Evolutionary conservation across 768 basidiomycete species (phyloP), one percentile per base, ranked within the genome.

Genomic region (Pleurotus giganteus): DNA sequence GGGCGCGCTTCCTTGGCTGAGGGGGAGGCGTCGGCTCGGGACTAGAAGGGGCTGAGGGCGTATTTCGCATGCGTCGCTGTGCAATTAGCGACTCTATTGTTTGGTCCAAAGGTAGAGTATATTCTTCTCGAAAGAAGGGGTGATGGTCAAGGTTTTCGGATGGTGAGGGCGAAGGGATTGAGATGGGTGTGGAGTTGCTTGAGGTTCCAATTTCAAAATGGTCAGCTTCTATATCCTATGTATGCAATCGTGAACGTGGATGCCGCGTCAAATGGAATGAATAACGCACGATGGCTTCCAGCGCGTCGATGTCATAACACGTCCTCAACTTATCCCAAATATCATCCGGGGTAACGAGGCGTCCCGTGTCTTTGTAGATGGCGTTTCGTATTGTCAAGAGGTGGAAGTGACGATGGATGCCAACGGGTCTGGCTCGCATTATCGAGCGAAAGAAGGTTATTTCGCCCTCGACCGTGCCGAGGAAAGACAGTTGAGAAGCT

Each of bases 391-490:
- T 86, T 56, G 83, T 79, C 54, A 94, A 74, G 66, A 89, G 74
- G 64, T 93, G 88, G 70, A 93, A 92, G 71, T 91, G 82, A 26
- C 84, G 84, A 69, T 94, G 87, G 28, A 88, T 83, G 41, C 92
- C 92, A 52, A 94, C 82, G 0, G 92, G 92, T 53, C 92, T 79
- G 15, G 89, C 81, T 42, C 84, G 84, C 80, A 89, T 89, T 50
- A 92, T 74, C 5, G 89, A 87, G 47, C 88, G 82, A 66, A 94
- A 93, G 70, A 94, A 88, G 7, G 88, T 79, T 44, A 92, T 89
- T 68, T 94, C 92, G 36, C 92, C 92, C 61, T 86, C 83, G 51
- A 91, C 81, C 5, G 81, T 84, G 64, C 86, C 79, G 36, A 94
- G 82, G 64, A 87, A 85, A 21, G 69, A 63, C 24, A 52, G 51